A percentile compares a stretch with the other conserved stretches of the same genome.
phyloP scores from a whole-genome alignment of 164 flowering plant species.

The Euptelea pleiosperma region DNA sequence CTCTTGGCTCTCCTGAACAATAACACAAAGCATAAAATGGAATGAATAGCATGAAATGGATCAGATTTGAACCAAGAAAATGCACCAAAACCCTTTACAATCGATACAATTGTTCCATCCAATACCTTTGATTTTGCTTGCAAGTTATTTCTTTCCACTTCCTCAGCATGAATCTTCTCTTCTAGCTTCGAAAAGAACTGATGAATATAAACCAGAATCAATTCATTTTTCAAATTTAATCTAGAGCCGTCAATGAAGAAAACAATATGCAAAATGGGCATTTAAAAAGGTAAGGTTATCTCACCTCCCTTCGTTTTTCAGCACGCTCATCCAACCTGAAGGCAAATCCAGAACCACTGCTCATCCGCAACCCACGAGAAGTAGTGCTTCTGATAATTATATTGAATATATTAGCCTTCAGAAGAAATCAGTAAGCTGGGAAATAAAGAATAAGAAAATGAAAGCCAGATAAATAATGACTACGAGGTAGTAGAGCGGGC shows the following conservation, averaged over 20 bases:
- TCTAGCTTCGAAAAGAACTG: conserved; percentile 77
- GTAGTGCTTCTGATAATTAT: conserved; percentile 38
- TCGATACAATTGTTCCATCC: neutral
- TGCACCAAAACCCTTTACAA: neutral
- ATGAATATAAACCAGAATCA: conserved; percentile 7
- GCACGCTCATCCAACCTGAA: conserved; percentile 88
- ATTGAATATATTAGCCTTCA: conserved; percentile 1
- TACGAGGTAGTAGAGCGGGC: conserved; percentile 61
- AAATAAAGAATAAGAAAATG: neutral
- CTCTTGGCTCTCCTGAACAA: conserved; percentile 63
- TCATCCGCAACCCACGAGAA: conserved; percentile 38
- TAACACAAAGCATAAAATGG: neutral
- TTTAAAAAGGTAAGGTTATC: neutral
- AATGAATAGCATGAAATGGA: neutral
- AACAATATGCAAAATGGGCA: neutral
- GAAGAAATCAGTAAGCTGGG: neutral
- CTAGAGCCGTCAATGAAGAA: neutral
- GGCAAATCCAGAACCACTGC: conserved; percentile 50
- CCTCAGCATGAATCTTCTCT: conserved; percentile 77
- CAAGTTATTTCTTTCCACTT: conserved; percentile 57
- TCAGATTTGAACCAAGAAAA: neutral
- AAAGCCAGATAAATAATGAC: conserved; percentile 12
- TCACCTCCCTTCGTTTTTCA: conserved; percentile 80
- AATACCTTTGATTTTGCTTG: conserved; percentile 80
- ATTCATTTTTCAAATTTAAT: neutral